Evolutionary conservation across 2,329 filamentous ascomycete species (phyloP).

Genomic region (Alternaria brassicae): DNA sequence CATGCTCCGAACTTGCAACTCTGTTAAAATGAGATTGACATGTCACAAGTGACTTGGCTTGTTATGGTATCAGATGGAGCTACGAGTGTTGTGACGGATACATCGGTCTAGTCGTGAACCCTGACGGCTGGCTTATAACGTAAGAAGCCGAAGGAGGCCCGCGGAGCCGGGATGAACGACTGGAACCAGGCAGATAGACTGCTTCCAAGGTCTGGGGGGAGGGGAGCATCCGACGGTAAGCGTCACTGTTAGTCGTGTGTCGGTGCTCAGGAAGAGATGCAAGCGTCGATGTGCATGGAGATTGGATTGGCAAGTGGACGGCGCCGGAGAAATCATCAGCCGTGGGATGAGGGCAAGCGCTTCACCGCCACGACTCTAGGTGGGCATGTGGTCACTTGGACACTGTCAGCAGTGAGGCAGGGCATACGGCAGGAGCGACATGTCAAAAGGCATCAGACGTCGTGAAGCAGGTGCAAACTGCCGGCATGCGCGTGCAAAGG

Average conservation of each 20-base stretch:
- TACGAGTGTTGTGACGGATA: not conserved
- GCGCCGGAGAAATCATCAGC: slow-evolving; percentile 2
- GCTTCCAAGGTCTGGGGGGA: not conserved
- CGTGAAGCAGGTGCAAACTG: slow-evolving; percentile 8
- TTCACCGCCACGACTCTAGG: not conserved
- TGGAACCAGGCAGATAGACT: not conserved
- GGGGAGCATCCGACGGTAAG: slow-evolving; percentile 2
- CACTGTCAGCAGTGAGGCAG: slow-evolving; percentile 12
- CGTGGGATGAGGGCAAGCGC: not conserved
- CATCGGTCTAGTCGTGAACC: not conserved
- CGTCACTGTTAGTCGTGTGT: not conserved
- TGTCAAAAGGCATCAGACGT: not conserved
- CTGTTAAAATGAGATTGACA: not conserved
- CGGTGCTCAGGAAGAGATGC: not conserved
- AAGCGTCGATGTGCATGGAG: slow-evolving; percentile 2
- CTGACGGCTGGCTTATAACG: slow-evolving; percentile 1
- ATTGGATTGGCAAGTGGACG: not conserved
- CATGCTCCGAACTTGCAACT: not conserved
- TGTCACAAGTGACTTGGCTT: not conserved
- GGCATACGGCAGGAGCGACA: not conserved
- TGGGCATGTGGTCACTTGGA: not conserved
- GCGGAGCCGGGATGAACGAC: not conserved
- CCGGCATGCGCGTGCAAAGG: slow-evolving; percentile 7
- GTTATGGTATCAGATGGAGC: not conserved
- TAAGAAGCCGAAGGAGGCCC: slow-evolving; percentile 9